Conservation (phyloP, 495 filamentous ascomycete species). For the Penicillium daleae region DNA sequence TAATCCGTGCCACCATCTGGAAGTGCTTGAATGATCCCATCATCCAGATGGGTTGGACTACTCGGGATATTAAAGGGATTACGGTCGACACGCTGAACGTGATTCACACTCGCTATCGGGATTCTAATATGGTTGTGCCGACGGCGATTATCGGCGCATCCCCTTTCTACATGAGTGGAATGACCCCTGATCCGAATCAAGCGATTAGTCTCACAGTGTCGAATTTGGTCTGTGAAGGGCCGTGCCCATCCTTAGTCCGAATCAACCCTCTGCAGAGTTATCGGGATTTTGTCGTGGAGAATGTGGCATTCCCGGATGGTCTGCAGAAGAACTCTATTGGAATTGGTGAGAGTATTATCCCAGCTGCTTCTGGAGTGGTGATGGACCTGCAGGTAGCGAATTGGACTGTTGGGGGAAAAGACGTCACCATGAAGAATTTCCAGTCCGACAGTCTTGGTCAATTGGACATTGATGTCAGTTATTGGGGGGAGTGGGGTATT, state of each 20-base stretch:
- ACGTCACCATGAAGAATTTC: not conserved
- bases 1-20: slow-evolving; percentile 20
- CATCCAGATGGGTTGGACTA: slow-evolving; percentile 35
- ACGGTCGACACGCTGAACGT: slow-evolving; percentile 30
- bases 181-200: not conserved
- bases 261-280: not conserved
- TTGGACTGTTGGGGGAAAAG: not conserved
- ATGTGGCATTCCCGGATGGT: not conserved
- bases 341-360: not conserved
- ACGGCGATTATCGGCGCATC: not conserved
- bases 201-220: not conserved
- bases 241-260: not conserved
- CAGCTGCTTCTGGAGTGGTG: not conserved
- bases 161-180: not conserved
- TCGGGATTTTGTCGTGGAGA: not conserved
- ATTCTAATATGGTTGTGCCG: not conserved
- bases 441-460: not conserved
- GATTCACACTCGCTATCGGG: slow-evolving; percentile 30
- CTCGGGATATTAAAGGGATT: slow-evolving; percentile 27
- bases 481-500: slow-evolving; percentile 6
- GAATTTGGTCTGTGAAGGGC: not conserved
- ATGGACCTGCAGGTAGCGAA: not conserved
- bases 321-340: not conserved
- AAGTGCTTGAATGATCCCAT: slow-evolving; percentile 26
- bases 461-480: not conserved